Evolutionary conservation across 176 grass and related monocot genomes (phyloP), one percentile per base, ranked within the genome.

Genomic region (Typha latifolia): DNA sequence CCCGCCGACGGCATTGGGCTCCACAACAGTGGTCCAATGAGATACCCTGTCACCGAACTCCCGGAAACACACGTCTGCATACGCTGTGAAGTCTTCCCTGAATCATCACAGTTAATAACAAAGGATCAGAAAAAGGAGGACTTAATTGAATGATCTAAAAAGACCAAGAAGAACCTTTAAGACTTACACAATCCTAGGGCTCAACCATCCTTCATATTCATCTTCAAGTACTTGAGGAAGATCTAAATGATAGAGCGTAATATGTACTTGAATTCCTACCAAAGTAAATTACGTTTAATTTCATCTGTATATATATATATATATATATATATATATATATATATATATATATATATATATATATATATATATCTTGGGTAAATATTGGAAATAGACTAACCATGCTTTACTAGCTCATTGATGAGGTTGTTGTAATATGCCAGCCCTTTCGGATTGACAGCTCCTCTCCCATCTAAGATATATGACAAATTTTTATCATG

Each of bases 201-300:
- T 90, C 66, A 90, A 63, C 82, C 78, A 90, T 74, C 86, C 86
- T 73, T 56, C 63, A 20, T 93, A 93, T 61, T 93, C 89, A 14
- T 93, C 84, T 62, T 93, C 85, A 12, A 93, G 34, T 24, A 71
- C 61, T 56, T 95, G 84, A 3, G 91, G 91, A 24, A 76, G 48
- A 66, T 95, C 91, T 1, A 87, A 68, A 16, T 90, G 91, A 63
- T 84, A 87, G 63, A 95, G 49, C 53, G 82, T 87, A 14, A 79
- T 37, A 19, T 95, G 91, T 16, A 83, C 14, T 49, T 87, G 64
- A 66, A 95, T 95, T 55, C 90, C 90, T 95, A 48, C 26, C 75
- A 23, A 56, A 21, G 18, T 53, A n/a, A 64, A 12, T 7, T 27
- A 22, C 11, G 10, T 15, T 79, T 31, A 5, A 55, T 61, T 66